Evolutionary conservation across 1,284 basidiomycete genomes (phyloP).

Genomic region (Moesziomyces parantarcticus): DNA sequence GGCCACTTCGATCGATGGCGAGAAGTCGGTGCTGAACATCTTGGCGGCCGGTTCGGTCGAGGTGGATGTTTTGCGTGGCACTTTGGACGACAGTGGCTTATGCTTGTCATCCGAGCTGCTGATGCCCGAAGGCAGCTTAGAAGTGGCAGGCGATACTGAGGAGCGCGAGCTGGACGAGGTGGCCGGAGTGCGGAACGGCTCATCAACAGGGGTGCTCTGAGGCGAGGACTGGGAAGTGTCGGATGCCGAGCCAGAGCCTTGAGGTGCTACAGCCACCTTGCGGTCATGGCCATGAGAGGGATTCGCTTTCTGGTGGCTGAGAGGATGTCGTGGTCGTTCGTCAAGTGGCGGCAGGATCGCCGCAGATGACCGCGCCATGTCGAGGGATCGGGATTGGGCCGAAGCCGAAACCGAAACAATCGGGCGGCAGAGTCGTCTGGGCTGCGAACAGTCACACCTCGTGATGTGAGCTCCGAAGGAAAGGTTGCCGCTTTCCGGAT

Average conservation of each 20-base stretch:
- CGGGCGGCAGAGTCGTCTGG: too few relatives aligned
- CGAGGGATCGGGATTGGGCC: conserved; percentile 23
- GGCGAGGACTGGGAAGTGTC: neutral
- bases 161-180: neutral
- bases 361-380: conserved; percentile 8
- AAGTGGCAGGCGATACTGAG: neutral
- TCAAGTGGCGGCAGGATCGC: conserved; percentile 2
- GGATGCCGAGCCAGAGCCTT: neutral
- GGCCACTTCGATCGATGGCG: conserved; percentile 2
- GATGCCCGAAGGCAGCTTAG: neutral
- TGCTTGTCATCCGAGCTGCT: conserved; percentile 8
- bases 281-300: neutral
- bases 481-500: neutral
- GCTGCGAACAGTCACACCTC: too few relatives aligned
- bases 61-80: neutral
- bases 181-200: neutral
- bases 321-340: neutral
- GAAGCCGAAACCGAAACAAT: conserved; percentile 9
- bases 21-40: conserved; percentile 17
- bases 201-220: neutral
- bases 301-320: neutral
- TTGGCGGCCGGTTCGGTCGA: conserved; percentile 3
- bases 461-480: neutral
- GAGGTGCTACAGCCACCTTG: neutral
- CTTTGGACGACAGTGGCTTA: conserved; percentile 1